Base-by-base conservation (phyloP, 257 asterid genomes). In the Solanum dulcamara region DNA sequence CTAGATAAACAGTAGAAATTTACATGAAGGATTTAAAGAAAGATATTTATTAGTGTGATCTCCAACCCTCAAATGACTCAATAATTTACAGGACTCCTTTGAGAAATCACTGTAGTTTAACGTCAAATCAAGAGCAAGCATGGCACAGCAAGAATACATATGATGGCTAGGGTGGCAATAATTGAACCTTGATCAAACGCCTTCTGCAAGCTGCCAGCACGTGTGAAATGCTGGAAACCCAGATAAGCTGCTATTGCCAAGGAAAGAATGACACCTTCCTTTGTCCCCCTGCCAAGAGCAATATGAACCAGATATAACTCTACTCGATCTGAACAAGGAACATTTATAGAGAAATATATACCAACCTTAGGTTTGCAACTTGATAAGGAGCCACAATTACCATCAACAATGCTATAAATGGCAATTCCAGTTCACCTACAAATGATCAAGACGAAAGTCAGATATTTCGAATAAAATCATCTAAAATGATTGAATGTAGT, bases 181-280 rank as follows among this genome's bases (percentile, higher is more conserved):
- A 95, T 84, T 85, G 99, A 95, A 90, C 97, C 97, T 90, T 91
- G 97, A 62, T 95, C 96, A 70, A 95, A 88, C 60, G 98, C 93
- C 87, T 87, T 94, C 59, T 85, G 88, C 90, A 94, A 85, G 91
- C 95, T 92, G 66, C 97, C 98, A 11, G 92, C 92, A 87, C 96
- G 89, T 30, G 92, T 59, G 77, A 89, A 96, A 92, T 96, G 99
- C 88, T 92, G 95, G 92, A 92, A 95, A 83, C 97, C 98, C 85
- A 96, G 91, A 93, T 93, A 96, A 88, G 93, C 96, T 10, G 98
- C 94, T 68, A 96, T 90, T 18, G 79, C 88, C 92, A 94, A 87
- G 59, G 98, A 90, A 44, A 96, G 81, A 87, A 94, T 87, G 53
- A 90, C 89, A 55, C 98, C 99, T 89, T 95, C 99, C 88, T 96